Evolutionary conservation across 257 asterid genomes (phyloP).

Genomic region (Ligustrum vulgare): DNA sequence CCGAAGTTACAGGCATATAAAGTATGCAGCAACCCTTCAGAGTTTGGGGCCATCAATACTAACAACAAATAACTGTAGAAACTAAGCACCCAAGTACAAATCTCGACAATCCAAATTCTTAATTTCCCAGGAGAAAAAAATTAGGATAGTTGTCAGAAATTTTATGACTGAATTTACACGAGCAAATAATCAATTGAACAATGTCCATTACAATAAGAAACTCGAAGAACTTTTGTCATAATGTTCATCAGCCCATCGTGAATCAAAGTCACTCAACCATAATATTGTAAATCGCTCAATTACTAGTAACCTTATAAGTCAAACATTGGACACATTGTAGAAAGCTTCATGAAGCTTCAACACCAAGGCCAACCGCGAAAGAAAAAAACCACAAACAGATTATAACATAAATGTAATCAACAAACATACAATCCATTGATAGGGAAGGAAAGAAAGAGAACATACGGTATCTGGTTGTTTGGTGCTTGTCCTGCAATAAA

Average conservation of each 20-base stretch:
- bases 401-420: background rate
- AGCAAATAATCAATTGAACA: background rate
- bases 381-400: background rate
- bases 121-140: background rate
- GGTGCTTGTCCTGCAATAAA: constrained; percentile 59
- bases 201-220: background rate
- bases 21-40: background rate
- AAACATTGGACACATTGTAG: background rate
- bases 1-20: background rate
- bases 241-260: background rate
- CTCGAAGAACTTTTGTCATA: background rate
- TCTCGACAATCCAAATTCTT: background rate
- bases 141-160: background rate
- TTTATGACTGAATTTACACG: background rate
- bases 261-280: background rate
- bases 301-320: background rate
- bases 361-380: background rate
- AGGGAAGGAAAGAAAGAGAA: constrained; percentile 2
- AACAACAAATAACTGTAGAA: background rate
- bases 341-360: background rate
- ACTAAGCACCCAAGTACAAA: background rate
- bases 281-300: background rate
- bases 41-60: background rate
- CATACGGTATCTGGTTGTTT: constrained; percentile 57
- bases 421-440: background rate